Conservation (phyloP, 1,139 yeast species). For the Kurtzmaniella natalensis region DNA sequence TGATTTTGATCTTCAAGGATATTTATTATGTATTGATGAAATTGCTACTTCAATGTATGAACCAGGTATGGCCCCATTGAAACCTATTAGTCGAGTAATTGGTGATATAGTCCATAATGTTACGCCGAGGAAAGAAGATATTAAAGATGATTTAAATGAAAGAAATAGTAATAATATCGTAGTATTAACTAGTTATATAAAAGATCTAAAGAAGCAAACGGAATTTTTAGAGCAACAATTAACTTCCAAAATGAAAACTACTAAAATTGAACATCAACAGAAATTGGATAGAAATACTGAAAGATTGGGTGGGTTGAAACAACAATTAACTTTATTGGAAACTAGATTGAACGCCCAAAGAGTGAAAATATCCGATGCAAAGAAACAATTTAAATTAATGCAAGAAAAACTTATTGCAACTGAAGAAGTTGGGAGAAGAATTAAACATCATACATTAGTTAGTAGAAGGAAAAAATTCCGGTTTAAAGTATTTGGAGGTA, state of each 20-base stretch:
- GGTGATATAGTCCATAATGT: background rate
- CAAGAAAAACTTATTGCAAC: slow-evolving; percentile 1
- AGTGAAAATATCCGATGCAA: background rate
- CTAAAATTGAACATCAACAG: slow-evolving; percentile 20
- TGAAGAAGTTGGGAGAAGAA: slow-evolving; percentile 1
- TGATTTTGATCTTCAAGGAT: slow-evolving; percentile 26
- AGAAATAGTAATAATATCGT: slow-evolving; percentile 1
- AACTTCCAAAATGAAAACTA: slow-evolving; percentile 11
- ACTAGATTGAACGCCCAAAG: background rate
- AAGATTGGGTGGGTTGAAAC: slow-evolving; percentile 31
- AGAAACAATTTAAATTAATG: background rate
- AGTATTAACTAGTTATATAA: slow-evolving; percentile 6
- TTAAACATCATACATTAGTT: background rate
- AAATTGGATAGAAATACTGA: slow-evolving; percentile 29
- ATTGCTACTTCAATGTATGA: slow-evolving; percentile 12
- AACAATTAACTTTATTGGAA: slow-evolving; percentile 6
- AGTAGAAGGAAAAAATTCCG: background rate
- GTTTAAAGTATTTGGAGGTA: background rate
- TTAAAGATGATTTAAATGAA: slow-evolving; percentile 7
- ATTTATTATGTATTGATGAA: slow-evolving; percentile 31
- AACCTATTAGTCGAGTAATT: slow-evolving; percentile 2
- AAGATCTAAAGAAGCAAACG: slow-evolving; percentile 6
- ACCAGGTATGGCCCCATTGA: slow-evolving; percentile 3
- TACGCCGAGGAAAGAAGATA: slow-evolving; percentile 5
- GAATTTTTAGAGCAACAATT: slow-evolving; percentile 13